Base-by-base conservation (phyloP, 2,329 filamentous ascomycete species). In the Lojkania enalia region DNA sequence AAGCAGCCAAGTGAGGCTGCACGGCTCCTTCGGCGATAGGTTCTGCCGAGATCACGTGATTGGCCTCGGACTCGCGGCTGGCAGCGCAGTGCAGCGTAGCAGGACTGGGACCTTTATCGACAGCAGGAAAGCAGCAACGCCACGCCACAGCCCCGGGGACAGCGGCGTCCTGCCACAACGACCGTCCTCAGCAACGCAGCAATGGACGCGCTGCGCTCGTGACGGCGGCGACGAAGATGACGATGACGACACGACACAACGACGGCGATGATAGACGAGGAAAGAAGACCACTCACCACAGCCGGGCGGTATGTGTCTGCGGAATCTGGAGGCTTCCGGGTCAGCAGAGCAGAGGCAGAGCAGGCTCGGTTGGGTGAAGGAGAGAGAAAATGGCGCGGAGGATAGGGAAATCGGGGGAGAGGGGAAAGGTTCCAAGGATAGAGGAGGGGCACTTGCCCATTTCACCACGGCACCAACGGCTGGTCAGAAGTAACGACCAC, bases 231-330 rank as follows among this genome's bases (percentile, higher is more conserved):
- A 27, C 7, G 7, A 9, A n/a, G 23, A 7, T n/a, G 23, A 27
- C 23, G 23, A 27, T n/a, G 23, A 27, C 7, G 23, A n/a, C 23
- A n/a, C 23, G 23, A n/a, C 23, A n/a, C 23, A 9, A n/a, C 23
- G 23, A 7, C 23, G n/a, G 30, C 7, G 30, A 35, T 36, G 29
- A 42, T 29, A 14, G 37, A 33, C 20, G 27, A 12, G 30, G 25
- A 18, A 21, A 21, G 36, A 33, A 15, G 21, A 14, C 41, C 13
- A 58, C 62, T 63, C 52, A 64, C 61, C 38, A 49, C 51, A 43
- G 54, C 53, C 39, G 62, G 61, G 27, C 62, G 57, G 52, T 66
- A 64, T 29, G 53, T 51, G 44, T 64, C 57, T 47, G 47, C 46
- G 39, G 55, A 49, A 39, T 59, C 56, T 57, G 43, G 29, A 19